These are phyloP conservation scores for Botrytis hyacinthi DNA, from an alignment of 2,329 filamentous ascomycete species.

Conservation along the genomic window DNA sequence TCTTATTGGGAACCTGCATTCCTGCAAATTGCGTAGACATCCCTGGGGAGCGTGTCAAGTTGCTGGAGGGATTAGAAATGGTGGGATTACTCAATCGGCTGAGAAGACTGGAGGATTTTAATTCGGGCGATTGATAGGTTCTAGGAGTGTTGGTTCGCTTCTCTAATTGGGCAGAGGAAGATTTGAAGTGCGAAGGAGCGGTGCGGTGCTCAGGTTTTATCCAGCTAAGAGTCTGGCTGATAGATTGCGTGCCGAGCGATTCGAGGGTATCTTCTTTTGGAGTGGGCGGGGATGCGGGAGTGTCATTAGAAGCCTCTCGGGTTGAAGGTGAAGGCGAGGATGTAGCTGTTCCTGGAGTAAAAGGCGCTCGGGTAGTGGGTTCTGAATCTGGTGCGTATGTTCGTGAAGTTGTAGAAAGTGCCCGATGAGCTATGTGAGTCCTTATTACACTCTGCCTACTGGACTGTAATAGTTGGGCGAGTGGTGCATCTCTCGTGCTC, in stretches of 20 bases:
- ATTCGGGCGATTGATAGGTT: background rate
- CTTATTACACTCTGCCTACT: background rate
- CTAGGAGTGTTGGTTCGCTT: background rate
- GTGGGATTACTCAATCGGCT: background rate
- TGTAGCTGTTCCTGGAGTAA: background rate
- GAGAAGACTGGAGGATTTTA: background rate
- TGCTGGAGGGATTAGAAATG: background rate
- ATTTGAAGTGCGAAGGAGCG: background rate
- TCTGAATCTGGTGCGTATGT: background rate
- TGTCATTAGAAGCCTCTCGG: background rate
- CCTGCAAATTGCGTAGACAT: background rate
- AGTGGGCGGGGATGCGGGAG: background rate
- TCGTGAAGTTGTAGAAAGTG: constrained; percentile 14
- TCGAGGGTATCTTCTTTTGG: constrained; percentile 20
- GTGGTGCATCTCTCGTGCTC: constrained; percentile 1
- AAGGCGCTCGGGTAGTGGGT: constrained; percentile 11
- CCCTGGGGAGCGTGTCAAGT: background rate
- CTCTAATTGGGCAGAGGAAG: background rate
- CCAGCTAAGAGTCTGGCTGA: constrained; percentile 3
- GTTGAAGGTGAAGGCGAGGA: background rate
- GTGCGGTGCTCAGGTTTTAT: background rate
- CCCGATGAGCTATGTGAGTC: background rate
- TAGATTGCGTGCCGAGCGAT: background rate
- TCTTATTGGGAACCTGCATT: background rate
- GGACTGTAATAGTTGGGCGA: background rate